A percentile compares a stretch with the other conserved stretches of the same genome.
phyloP scores from a whole-genome alignment of 1,139 yeast species.

The Pneumocystis jirovecii region DNA sequence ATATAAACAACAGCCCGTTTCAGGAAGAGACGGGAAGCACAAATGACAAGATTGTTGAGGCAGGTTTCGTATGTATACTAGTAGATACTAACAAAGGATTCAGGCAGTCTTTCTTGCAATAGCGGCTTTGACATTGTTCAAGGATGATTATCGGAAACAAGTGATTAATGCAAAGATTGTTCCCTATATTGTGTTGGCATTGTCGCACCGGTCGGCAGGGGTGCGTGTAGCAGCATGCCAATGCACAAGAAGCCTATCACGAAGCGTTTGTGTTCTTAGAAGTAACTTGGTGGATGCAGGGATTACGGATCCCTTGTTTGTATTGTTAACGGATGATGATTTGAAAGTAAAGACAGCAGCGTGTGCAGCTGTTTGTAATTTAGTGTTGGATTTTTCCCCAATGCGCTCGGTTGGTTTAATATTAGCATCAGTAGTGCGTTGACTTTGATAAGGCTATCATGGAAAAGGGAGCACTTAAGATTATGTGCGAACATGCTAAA shows the following conservation, averaged over 20 bases:
- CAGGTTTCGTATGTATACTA: not conserved
- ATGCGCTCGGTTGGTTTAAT: slow-evolving; percentile 31
- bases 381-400: slow-evolving; percentile 68
- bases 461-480: slow-evolving; percentile 39
- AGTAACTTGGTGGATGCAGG: slow-evolving; percentile 50
- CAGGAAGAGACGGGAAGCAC: slow-evolving; percentile 13
- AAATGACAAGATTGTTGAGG: slow-evolving; percentile 4
- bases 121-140: slow-evolving; percentile 25
- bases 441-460: slow-evolving; percentile 28
- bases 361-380: slow-evolving; percentile 58
- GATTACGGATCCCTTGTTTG: slow-evolving; percentile 36
- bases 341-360: slow-evolving; percentile 38
- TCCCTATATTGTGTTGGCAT: slow-evolving; percentile 19
- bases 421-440: not conserved
- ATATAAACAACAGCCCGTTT: slow-evolving; percentile 13
- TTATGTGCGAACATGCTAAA: slow-evolving; percentile 29
- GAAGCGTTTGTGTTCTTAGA: slow-evolving; percentile 56
- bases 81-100: too few species aligned
- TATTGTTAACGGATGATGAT: slow-evolving; percentile 24
- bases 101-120: slow-evolving; percentile 21
- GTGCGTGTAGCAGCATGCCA: slow-evolving; percentile 34
- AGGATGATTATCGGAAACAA: slow-evolving; percentile 22
- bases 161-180: slow-evolving; percentile 24
- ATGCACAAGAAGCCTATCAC: slow-evolving; percentile 53
- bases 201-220: slow-evolving; percentile 12